Evolutionary conservation across 352 stramenopile genomes (phyloP), one percentile per base, ranked within the genome.

Genomic region (Phytophthora sp.): DNA sequence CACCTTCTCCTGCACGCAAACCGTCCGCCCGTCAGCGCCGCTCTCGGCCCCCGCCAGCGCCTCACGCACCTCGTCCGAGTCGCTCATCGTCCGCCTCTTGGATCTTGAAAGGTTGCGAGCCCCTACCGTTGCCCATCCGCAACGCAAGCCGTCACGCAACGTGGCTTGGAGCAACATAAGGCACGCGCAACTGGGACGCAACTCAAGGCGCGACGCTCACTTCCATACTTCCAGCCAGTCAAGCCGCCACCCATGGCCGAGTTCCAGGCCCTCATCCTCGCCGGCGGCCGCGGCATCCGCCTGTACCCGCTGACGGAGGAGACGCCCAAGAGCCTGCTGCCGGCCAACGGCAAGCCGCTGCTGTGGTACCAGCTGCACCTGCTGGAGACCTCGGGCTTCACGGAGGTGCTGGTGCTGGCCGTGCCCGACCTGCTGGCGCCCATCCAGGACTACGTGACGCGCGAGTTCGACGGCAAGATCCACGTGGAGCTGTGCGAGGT

Each of bases 231-330:
- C n/a, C n/a, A n/a, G n/a, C n/a, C n/a, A n/a, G n/a, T 32, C 11
- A 39, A 13, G 34, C 2, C 34, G 34, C 15, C 34, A 46, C 10
- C 3, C 6, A 92, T 92, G 86, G 82, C 82, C 45, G 86, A 94
- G 67, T 94, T 92, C 74, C 86, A 94, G 56, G 86, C 82, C 54
- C 80, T 94, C 59, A 92, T 94, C 63, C 65, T 94, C 38, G 86
- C 86, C 35, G 86, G 86, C 45, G 86, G 86, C 26, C 87, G 80
- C 54, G 86, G 84, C 57, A 89, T 93, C 46, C 86, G 86, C 23
- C 60, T 94, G 63, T 92, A 92, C 43, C 78, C 86, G 27, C 58
- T 94, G 21, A 94, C 86, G 20, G 82, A 92, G 56, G 82, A 91
- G 41, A 91, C 80, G 8, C 83, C 85, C 18, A 94, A 94, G 74